Evolutionary conservation across 805 yeast species (phyloP), one percentile per base, ranked within the genome.

Genomic region (Danielia reshetovae): DNA sequence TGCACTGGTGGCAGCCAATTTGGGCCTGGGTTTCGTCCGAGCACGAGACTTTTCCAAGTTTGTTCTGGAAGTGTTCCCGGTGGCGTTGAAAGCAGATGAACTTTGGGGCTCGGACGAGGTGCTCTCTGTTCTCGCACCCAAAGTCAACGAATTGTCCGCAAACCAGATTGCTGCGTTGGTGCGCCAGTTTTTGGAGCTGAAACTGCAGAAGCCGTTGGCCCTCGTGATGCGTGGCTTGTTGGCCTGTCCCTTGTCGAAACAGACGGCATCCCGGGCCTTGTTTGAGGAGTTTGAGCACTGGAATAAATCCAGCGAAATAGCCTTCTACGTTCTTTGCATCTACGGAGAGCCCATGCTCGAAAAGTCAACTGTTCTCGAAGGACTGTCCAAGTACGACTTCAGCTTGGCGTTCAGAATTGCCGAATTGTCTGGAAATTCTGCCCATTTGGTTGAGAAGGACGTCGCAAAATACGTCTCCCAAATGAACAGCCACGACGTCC

Each of bases 21-120:
- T 76, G n/a, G 54, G 73, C 1, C 57, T 62, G 11, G 72, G 81
- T 15, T 74, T 68, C 50, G 59, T 67, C 8, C 72, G 65, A 45
- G 79, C 79, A 4, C 74, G 89, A 64, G 86, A 80, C 35, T 59
- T 76, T 18, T 56, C 55, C 3, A 50, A 58, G 4, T 81, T 81
- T 43, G 60, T 75, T 32, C 52, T 60, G 6, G 43, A 42, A 2
- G 54, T 67, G 9, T 79, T 82, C 78, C 54, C 59, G 11, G 30
- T 34, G 13, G 61, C 51, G 6, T 44, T 60, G 10, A 13, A 16
- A 12, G 19, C 14, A 16, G 21, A 16, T 3, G 18, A 24, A 8
- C 27, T 42, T 10, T 65, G 68, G 68, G 34, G 39, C 9, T 38
- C 52, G 6, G 27, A 33, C 4, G 52, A 48, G 4, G 65, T 73